Conservation (phyloP, 495 filamentous ascomycete genomes). For the Hypomontagnella submonticulosa region DNA sequence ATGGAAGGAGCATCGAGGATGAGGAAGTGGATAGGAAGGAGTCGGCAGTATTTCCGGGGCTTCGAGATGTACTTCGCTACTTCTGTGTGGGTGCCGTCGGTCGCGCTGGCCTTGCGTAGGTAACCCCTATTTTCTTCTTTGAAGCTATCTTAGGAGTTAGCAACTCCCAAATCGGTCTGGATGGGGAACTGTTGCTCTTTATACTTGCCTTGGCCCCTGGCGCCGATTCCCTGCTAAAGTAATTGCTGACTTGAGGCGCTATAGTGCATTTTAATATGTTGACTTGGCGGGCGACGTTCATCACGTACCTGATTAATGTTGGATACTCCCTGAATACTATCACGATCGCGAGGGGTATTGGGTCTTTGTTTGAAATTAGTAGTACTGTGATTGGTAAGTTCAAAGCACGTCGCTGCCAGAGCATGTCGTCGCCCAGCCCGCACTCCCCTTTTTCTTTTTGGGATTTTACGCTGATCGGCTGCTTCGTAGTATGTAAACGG, state of each 20-base stretch:
- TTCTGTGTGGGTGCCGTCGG: slow-evolving; percentile 62
- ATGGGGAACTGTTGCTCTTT: too few species aligned
- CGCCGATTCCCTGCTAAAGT: too few species aligned
- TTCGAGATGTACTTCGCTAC: slow-evolving; percentile 57
- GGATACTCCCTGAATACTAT: slow-evolving; percentile 65
- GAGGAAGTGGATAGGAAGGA: slow-evolving; percentile 33
- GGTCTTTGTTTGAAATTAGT: slow-evolving; percentile 64
- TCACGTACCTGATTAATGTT: slow-evolving; percentile 66
- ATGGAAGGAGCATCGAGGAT: slow-evolving; percentile 26
- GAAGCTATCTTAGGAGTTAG: too few species aligned
- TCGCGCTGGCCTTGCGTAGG: slow-evolving; percentile 59
- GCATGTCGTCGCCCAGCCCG: too few species aligned
- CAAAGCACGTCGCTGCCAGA: too few species aligned
- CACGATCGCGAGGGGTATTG: slow-evolving; percentile 63
- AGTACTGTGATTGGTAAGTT: slow-evolving; percentile 49
- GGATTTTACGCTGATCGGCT: too few species aligned
- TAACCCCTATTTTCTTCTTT: too few species aligned
- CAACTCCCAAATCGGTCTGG: too few species aligned
- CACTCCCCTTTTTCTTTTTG: too few species aligned
- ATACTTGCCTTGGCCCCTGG: too few species aligned
- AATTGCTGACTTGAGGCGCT: too few species aligned
- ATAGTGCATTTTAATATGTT: slow-evolving; percentile 67
- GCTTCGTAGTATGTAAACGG: too few species aligned
- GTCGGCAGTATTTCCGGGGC: slow-evolving; percentile 40
- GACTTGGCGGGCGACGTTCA: slow-evolving; percentile 68